Conservation (phyloP, 2,329 filamentous ascomycete species). For the Endoconidiophora laricicola region DNA sequence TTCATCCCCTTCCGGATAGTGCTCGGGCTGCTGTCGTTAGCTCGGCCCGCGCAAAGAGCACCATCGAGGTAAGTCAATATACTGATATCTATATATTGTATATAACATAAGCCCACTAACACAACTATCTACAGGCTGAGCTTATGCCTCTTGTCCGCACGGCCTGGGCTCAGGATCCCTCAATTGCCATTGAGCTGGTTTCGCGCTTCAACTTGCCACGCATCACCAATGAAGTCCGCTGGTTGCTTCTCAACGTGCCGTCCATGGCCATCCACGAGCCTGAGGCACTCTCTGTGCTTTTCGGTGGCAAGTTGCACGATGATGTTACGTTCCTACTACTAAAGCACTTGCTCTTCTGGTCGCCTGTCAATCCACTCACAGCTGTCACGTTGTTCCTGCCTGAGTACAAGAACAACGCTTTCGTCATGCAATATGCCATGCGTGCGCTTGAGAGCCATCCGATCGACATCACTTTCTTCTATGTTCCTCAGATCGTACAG, state of each 20-base stretch:
- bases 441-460: constrained; percentile 83
- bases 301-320: constrained; percentile 57
- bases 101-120: not conserved
- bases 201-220: constrained; percentile 62
- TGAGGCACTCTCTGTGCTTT: constrained; percentile 65
- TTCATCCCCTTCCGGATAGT: constrained; percentile 52
- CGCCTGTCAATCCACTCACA: constrained; percentile 78
- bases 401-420: constrained; percentile 77
- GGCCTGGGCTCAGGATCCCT: constrained; percentile 75
- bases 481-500: constrained; percentile 96
- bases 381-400: constrained; percentile 89
- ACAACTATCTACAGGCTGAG: constrained; percentile 26
- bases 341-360: constrained; percentile 90
- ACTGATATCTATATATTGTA: not conserved
- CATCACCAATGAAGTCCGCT: constrained; percentile 60
- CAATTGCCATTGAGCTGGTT: constrained; percentile 72
- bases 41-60: constrained; percentile 11
- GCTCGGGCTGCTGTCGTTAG: constrained; percentile 21
- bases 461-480: constrained; percentile 97
- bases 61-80: constrained; percentile 17
- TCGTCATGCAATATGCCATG: constrained; percentile 93
- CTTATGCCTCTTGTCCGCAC: constrained; percentile 53
- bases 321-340: constrained; percentile 66
- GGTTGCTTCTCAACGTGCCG: constrained; percentile 64
- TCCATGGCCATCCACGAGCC: constrained; percentile 68